Percentiles rank a stretch among this genome's conserved stretches.
Conservation (phyloP, 2,329 filamentous ascomycete species). For the Leptographium radiaticola region DNA sequence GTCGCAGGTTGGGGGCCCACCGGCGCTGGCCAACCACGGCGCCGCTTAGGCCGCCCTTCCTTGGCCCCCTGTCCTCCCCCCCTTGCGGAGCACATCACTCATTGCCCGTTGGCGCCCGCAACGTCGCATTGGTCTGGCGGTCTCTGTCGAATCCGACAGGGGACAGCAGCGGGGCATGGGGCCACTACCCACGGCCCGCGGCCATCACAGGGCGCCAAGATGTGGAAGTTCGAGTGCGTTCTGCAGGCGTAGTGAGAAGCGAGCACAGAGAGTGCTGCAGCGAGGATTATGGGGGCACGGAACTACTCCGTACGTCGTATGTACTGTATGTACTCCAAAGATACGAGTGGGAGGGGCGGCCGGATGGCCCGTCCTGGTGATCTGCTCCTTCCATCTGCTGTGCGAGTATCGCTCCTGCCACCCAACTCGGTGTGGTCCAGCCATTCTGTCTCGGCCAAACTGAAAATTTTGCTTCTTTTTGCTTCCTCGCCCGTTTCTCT, state of each 20-base stretch:
- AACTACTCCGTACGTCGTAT: too few species aligned
- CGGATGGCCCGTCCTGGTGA: background rate
- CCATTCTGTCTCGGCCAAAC: background rate
- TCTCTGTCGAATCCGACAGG: background rate
- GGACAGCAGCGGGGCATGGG: background rate
- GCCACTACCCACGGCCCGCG: background rate
- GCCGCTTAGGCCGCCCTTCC: constrained; percentile 4
- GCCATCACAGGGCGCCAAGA: background rate
- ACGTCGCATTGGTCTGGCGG: background rate
- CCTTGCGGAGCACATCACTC: constrained; percentile 7
- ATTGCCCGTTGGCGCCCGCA: background rate
- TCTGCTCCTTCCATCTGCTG: too few species aligned
- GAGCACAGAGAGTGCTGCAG: too few species aligned
- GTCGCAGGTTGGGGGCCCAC: constrained; percentile 2
- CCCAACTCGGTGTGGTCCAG: too few species aligned
- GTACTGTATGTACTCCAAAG: too few species aligned
- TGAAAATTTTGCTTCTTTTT: too few species aligned
- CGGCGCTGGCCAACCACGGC: constrained; percentile 3
- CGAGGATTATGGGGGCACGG: too few species aligned
- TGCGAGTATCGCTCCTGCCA: too few species aligned
- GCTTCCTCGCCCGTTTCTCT: too few species aligned
- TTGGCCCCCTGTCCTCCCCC: background rate
- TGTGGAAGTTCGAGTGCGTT: background rate
- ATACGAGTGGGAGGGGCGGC: background rate
- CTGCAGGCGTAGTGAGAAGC: background rate